phyloP scores from a whole-genome alignment of 1,284 basidiomycete genomes.

The Ganoderma sinense region DNA sequence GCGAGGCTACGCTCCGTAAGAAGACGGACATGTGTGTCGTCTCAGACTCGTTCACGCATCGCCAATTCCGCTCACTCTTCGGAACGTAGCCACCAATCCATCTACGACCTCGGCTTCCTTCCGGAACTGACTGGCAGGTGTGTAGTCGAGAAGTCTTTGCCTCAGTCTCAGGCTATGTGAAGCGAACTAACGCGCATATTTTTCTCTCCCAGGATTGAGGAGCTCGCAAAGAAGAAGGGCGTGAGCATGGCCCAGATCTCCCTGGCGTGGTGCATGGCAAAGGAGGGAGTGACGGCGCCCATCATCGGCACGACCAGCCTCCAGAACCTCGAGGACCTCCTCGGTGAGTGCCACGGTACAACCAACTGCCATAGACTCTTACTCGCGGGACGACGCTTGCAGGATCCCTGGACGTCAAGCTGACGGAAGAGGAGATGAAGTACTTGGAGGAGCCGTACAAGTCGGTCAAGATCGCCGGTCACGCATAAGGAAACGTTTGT shows the following conservation, averaged over 20 bases:
- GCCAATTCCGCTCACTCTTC: background rate
- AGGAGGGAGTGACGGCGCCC: conserved; percentile 53
- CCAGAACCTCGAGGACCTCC: conserved; percentile 56
- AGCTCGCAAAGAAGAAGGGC: conserved; percentile 44
- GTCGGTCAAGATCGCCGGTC: conserved; percentile 22
- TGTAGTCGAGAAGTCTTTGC: conserved; percentile 5
- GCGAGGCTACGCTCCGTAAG: conserved; percentile 8
- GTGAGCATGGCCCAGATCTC: conserved; percentile 48
- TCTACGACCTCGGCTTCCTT: conserved; percentile 16
- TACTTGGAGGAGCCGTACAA: conserved; percentile 49
- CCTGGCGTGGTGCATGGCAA: conserved; percentile 26
- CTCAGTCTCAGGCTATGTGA: background rate
- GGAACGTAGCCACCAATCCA: conserved; percentile 44
- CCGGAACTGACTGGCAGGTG: conserved; percentile 3
- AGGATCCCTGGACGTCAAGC: conserved; percentile 17
- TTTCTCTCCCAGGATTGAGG: conserved; percentile 43
- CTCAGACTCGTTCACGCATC: background rate
- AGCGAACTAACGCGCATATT: background rate
- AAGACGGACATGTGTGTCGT: conserved; percentile 16
- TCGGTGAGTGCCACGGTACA: conserved; percentile 42
- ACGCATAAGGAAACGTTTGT: conserved; percentile 1
- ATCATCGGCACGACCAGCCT: conserved; percentile 61
- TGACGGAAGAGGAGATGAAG: conserved; percentile 25
- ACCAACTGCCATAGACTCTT: too few species aligned
- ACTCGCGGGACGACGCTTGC: background rate